phyloP scores from a whole-genome alignment of 2,329 filamentous ascomycete species.

The Coniochaeta ligniaria region DNA sequence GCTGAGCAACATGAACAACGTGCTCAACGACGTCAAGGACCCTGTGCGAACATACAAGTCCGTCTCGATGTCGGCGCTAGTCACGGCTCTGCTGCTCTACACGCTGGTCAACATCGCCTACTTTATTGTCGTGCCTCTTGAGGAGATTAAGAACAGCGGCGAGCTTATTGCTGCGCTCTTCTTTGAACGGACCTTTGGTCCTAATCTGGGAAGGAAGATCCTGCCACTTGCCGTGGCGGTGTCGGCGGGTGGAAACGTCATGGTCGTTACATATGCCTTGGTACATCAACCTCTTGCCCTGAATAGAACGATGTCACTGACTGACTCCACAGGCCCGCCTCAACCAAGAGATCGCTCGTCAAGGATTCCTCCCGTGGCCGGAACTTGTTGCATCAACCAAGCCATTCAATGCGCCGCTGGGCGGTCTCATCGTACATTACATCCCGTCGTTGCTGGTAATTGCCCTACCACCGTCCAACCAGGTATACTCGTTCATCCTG shows the following conservation, averaged over 20 bases:
- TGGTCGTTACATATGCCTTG: constrained; percentile 63
- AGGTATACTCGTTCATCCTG: constrained; percentile 66
- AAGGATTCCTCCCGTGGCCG: constrained; percentile 62
- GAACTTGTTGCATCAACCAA: constrained; percentile 53
- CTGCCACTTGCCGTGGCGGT: constrained; percentile 59
- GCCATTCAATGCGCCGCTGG: constrained; percentile 61
- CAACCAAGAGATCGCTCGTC: constrained; percentile 66
- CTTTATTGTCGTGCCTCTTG: constrained; percentile 58
- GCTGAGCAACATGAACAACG: constrained; percentile 60
- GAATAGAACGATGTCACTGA: not conserved
- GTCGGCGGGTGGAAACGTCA: constrained; percentile 63
- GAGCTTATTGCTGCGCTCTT: constrained; percentile 63
- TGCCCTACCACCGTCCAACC: constrained; percentile 52
- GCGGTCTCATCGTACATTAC: constrained; percentile 62
- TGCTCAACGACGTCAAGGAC: constrained; percentile 64
- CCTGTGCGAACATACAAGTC: constrained; percentile 59
- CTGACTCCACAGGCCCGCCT: constrained; percentile 45
- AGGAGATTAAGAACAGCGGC: constrained; percentile 59
- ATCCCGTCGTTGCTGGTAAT: constrained; percentile 63
- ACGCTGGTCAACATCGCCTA: constrained; percentile 58
- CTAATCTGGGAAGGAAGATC: constrained; percentile 45
- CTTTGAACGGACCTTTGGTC: constrained; percentile 57
- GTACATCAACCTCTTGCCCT: constrained; percentile 31
- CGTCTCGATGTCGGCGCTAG: constrained; percentile 51
- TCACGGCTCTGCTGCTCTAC: constrained; percentile 57